Evolutionary conservation across 306 rosid genomes (phyloP).

Genomic region (Rubus parviflorus): DNA sequence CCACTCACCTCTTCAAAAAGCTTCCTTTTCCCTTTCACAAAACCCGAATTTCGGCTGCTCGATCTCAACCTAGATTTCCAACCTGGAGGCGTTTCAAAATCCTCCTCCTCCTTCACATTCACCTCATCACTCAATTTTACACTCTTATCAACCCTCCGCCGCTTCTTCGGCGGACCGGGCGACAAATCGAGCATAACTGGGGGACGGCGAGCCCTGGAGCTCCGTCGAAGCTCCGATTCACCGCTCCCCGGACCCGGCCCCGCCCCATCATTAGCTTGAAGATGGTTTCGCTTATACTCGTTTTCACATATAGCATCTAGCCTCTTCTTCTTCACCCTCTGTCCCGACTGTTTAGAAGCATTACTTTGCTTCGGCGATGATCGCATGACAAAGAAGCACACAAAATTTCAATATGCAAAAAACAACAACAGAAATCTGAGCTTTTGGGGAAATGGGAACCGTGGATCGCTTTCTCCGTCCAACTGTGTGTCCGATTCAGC

Average conservation of each 20-base stretch:
- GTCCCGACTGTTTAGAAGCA: slow-evolving; percentile 45
- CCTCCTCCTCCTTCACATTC: slow-evolving; percentile 29
- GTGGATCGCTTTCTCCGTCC: slow-evolving; percentile 31
- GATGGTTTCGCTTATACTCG: slow-evolving; percentile 71
- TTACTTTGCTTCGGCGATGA: slow-evolving; percentile 46
- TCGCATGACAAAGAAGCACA: slow-evolving; percentile 61
- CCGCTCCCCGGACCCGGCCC: slow-evolving; percentile 26
- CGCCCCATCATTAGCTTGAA: slow-evolving; percentile 31
- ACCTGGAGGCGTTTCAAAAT: not conserved
- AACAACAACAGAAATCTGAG: not conserved
- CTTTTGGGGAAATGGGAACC: slow-evolving; percentile 31
- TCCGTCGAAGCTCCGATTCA: slow-evolving; percentile 62
- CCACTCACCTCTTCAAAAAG: slow-evolving; percentile 43
- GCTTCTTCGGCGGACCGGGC: slow-evolving; percentile 66
- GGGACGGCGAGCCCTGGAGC: slow-evolving; percentile 77
- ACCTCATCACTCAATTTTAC: slow-evolving; percentile 30
- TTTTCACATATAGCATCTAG: slow-evolving; percentile 85
- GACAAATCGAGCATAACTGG: slow-evolving; percentile 82
- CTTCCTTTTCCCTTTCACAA: slow-evolving; percentile 64
- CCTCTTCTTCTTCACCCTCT: slow-evolving; percentile 81
- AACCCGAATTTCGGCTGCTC: slow-evolving; percentile 39
- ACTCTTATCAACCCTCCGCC: slow-evolving; percentile 43
- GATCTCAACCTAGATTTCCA: slow-evolving; percentile 77
- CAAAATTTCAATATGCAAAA: not conserved
- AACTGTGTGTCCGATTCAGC: slow-evolving; percentile 33